phyloP scores from a whole-genome alignment of 352 stramenopile genomes.

The Pythium monospermum region DNA sequence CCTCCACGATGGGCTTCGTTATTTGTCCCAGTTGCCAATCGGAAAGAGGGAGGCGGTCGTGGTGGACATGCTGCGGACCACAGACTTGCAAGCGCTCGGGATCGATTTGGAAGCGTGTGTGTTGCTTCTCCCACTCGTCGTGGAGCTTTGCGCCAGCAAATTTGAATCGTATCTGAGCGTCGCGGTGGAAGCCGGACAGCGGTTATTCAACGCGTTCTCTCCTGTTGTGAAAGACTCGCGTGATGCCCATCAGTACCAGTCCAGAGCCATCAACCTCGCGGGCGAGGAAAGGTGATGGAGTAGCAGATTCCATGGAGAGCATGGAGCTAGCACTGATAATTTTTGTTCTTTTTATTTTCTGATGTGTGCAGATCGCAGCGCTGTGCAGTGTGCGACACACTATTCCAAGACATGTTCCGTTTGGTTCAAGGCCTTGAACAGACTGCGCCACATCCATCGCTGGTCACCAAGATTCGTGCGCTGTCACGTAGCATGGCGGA shows the following conservation, averaged over 20 bases:
- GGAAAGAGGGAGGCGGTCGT: constrained; percentile 70
- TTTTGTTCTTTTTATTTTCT: constrained; percentile 3
- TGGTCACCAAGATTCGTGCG: constrained; percentile 43
- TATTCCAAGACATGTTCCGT: constrained; percentile 65
- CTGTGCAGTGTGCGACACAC: constrained; percentile 53
- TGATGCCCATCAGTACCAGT: constrained; percentile 42
- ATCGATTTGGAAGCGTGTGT: constrained; percentile 72
- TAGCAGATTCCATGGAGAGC: background rate
- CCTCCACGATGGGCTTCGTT: constrained; percentile 65
- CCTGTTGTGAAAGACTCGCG: constrained; percentile 63
- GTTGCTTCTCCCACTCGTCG: constrained; percentile 71
- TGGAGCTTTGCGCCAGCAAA: constrained; percentile 57
- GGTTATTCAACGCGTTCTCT: constrained; percentile 70
- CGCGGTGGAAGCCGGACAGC: constrained; percentile 48
- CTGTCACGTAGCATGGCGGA: constrained; percentile 37
- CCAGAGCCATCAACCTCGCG: constrained; percentile 61
- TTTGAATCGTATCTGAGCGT: constrained; percentile 69
- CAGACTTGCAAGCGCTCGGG: constrained; percentile 51
- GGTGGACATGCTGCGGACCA: constrained; percentile 63
- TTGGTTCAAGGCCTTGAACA: constrained; percentile 33
- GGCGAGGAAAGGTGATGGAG: constrained; percentile 57
- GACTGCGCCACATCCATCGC: constrained; percentile 24
- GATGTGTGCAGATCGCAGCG: constrained; percentile 34
- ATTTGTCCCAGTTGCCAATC: constrained; percentile 51
- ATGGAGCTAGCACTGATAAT: too few species aligned